These are phyloP conservation scores for Magnaporthiopsis rhizophila DNA, from an alignment of 2,329 filamentous ascomycete genomes.

Conservation along the genomic window DNA sequence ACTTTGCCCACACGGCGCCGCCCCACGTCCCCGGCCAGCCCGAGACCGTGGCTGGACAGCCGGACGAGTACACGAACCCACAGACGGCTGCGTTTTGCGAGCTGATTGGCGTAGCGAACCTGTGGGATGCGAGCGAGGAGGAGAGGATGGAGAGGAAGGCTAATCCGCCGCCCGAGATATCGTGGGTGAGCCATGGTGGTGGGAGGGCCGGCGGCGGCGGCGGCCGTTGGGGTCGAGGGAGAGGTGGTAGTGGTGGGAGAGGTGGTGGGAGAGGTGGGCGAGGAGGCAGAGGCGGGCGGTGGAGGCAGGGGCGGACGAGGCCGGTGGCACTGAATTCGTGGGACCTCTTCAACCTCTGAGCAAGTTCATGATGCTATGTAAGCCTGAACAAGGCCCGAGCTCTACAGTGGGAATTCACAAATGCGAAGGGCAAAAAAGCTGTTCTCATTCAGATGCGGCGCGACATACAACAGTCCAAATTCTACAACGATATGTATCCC, in stretches of 20 bases:
- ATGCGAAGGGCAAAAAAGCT: not conserved
- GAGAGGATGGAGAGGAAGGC: slow-evolving; percentile 54
- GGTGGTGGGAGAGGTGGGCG: slow-evolving; percentile 22
- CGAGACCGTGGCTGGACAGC: slow-evolving; percentile 47
- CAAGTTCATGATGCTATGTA: not conserved
- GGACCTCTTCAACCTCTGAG: not conserved
- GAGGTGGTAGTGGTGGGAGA: slow-evolving; percentile 25
- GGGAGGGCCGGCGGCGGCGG: slow-evolving; percentile 28
- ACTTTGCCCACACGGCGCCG: slow-evolving; percentile 72
- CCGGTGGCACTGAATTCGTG: not conserved
- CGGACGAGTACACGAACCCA: slow-evolving; percentile 75
- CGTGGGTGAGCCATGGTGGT: slow-evolving; percentile 24
- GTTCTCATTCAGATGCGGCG: not conserved
- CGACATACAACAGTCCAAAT: not conserved
- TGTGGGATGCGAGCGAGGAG: slow-evolving; percentile 64
- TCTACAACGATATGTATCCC: slow-evolving; percentile 29
- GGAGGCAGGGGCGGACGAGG: slow-evolving; percentile 11
- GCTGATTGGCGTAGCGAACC: slow-evolving; percentile 67
- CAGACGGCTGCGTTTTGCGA: slow-evolving; percentile 80
- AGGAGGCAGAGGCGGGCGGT: slow-evolving; percentile 15
- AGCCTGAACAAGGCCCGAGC: not conserved
- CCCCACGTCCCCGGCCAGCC: slow-evolving; percentile 50
- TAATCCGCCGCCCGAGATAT: slow-evolving; percentile 44
- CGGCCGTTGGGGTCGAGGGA: slow-evolving; percentile 28
- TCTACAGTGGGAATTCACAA: not conserved